A percentile compares a stretch with the other conserved stretches of the same genome.
These are phyloP conservation scores for Penicillium parvum DNA, from an alignment of 495 filamentous ascomycete species.

Conservation along the genomic window DNA sequence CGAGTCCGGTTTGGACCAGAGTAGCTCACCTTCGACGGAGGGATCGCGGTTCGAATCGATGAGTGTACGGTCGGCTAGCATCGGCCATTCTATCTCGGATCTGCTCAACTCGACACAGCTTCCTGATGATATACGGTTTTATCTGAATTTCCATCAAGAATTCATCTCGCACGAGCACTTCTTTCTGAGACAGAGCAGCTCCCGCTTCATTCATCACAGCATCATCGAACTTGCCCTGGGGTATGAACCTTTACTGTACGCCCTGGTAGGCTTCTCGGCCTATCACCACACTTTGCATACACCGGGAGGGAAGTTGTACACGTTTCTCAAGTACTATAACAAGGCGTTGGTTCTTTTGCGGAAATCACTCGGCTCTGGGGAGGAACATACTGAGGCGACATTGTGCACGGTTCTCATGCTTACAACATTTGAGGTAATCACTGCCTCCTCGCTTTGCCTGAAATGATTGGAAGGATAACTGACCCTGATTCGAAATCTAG, in stretches of 20 bases:
- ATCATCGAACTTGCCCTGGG: slow-evolving; percentile 68
- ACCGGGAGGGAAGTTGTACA: slow-evolving; percentile 64
- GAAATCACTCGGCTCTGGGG: slow-evolving; percentile 61
- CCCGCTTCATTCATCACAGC: slow-evolving; percentile 66
- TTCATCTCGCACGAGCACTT: slow-evolving; percentile 78
- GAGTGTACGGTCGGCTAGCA: slow-evolving; percentile 31
- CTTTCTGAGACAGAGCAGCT: slow-evolving; percentile 61
- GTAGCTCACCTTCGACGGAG: slow-evolving; percentile 45
- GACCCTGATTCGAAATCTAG: slow-evolving; percentile 37
- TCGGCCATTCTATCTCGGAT: slow-evolving; percentile 29
- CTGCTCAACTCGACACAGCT: slow-evolving; percentile 41
- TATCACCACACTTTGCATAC: slow-evolving; percentile 74
- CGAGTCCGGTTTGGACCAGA: slow-evolving; percentile 25
- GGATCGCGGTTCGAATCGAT: slow-evolving; percentile 32
- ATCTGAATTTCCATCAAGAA: slow-evolving; percentile 71
- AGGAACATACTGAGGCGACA: slow-evolving; percentile 67
- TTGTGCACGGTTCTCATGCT: slow-evolving; percentile 87
- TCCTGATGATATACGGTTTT: slow-evolving; percentile 66
- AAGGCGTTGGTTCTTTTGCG: slow-evolving; percentile 74
- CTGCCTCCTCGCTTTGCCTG: neutral
- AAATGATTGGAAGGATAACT: neutral
- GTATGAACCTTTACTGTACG: slow-evolving; percentile 81
- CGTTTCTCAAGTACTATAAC: slow-evolving; percentile 88
- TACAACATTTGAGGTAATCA: slow-evolving; percentile 78
- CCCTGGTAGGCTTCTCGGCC: slow-evolving; percentile 84